These are phyloP conservation scores for Talaromyces adpressus DNA, from an alignment of 495 filamentous ascomycete genomes.

Conservation along the genomic window DNA sequence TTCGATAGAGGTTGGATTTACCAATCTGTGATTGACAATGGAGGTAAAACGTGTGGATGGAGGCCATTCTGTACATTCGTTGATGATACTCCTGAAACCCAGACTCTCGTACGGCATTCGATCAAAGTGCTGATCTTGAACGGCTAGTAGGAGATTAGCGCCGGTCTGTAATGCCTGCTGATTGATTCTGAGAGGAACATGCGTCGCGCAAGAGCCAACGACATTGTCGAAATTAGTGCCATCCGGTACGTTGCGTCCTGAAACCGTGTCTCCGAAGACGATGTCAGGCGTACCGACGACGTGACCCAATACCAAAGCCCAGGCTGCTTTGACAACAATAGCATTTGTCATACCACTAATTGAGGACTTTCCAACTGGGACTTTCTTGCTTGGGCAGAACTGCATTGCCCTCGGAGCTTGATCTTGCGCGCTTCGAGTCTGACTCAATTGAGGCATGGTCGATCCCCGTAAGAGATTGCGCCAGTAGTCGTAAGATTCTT, in stretches of 20 bases:
- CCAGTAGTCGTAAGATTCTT: constrained; percentile 10
- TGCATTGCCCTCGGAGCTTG: constrained; percentile 5
- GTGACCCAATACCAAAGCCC: constrained; percentile 38
- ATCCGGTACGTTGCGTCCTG: constrained; percentile 28
- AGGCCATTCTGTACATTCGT: constrained; percentile 39
- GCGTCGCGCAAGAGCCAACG: constrained; percentile 37
- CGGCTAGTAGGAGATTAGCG: constrained; percentile 27
- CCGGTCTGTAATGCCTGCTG: constrained; percentile 21
- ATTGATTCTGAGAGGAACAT: constrained; percentile 35
- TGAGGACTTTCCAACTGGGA: background rate
- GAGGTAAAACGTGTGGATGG: background rate
- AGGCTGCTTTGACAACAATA: constrained; percentile 45
- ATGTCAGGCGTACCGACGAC: constrained; percentile 28
- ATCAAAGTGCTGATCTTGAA: constrained; percentile 38
- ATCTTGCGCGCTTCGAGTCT: constrained; percentile 7
- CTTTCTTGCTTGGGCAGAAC: constrained; percentile 5
- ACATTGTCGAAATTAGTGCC: constrained; percentile 30
- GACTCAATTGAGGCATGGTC: constrained; percentile 9
- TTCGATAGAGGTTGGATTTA: background rate
- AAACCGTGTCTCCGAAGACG: constrained; percentile 32
- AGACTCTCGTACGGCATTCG: constrained; percentile 34
- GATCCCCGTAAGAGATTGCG: constrained; percentile 7
- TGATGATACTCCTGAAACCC: constrained; percentile 37
- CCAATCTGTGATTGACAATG: background rate
- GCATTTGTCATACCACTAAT: constrained; percentile 30